These are phyloP conservation scores for Suillus paluster DNA, from an alignment of 768 basidiomycete genomes.

Conservation along the genomic window DNA sequence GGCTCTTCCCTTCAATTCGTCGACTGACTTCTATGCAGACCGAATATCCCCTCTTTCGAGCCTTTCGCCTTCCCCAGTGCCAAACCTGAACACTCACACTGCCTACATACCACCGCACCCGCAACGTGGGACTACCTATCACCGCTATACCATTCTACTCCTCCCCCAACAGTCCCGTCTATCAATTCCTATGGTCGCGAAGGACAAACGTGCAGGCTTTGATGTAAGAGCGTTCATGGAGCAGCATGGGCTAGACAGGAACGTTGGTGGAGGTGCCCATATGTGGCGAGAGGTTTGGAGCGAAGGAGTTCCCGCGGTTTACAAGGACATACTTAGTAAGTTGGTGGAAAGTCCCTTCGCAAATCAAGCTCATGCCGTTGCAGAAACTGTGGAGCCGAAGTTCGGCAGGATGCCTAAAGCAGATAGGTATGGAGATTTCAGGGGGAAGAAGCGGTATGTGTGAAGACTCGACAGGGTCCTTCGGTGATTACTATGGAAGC, in stretches of 20 bases:
- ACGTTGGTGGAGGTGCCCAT: conserved; percentile 70
- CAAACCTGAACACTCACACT: conserved; percentile 59
- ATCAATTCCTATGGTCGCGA: conserved; percentile 51
- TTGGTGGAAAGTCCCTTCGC: conserved; percentile 18
- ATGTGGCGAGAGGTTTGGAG: conserved; percentile 88
- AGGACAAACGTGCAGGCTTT: conserved; percentile 60
- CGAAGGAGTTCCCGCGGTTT: conserved; percentile 64
- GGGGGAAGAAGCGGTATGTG: conserved; percentile 35
- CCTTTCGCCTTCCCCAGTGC: conserved; percentile 44
- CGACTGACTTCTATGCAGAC: conserved; percentile 46
- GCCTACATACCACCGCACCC: conserved; percentile 92
- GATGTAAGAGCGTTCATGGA: conserved; percentile 65
- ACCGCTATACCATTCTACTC: conserved; percentile 83
- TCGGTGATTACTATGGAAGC: not conserved
- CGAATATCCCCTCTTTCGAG: conserved; percentile 82
- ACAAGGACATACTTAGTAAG: conserved; percentile 70
- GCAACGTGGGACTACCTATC: conserved; percentile 84
- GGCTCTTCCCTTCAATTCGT: conserved; percentile 13
- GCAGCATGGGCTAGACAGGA: conserved; percentile 55
- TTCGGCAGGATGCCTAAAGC: conserved; percentile 34
- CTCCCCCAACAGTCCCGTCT: conserved; percentile 64
- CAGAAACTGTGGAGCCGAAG: conserved; percentile 27
- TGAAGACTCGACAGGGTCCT: not conserved
- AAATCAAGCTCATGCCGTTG: not conserved
- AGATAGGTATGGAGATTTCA: conserved; percentile 33